Evolutionary conservation across 1,139 yeast species (phyloP), one percentile per base, ranked within the genome.

Genomic region (Neolecta irregularis): DNA sequence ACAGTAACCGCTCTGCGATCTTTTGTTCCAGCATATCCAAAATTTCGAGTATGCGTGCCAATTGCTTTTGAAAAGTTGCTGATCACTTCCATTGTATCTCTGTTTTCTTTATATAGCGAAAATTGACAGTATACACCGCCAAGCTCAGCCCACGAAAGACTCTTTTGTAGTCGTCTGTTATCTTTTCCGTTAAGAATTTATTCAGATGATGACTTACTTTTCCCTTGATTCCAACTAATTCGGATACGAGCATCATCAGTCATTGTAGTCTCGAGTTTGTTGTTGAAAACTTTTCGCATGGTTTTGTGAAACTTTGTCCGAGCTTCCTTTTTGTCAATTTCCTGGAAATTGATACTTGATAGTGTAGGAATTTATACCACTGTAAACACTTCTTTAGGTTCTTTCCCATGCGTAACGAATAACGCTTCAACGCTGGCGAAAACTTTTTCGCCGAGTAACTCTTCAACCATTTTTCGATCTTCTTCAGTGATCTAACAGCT

Each of bases 1-100:
- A 83, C 81, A 1, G 99, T 91, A 17, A 80, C 88, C 37, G 93
- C 99, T 51, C 99, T 71, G 49, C 96, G 71, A 55, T 88, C 99
- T 51, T 88, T 88, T 3, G 98, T 91, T 15, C 99, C 99, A 1
- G 96, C 93, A 55, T 74, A 83, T 37, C 78, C 65, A 26, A 88
- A 65, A 24, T 62, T 54, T 46, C 74, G 77, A 5, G 76, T 64
- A 12, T 85, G 88, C 12, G 78, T 58, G 43, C 85, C 67, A 46
- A 88, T 61, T 44, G 79, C 67, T 50, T 76, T 77, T 26, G 88
- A 62, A 32, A 88, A 61, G 24, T 77, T 59, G 20, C 73, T 67
- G 1, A 92, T 91, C 6, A 80, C 85, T 55, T 88, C 96, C 95
- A 88, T 83, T 1, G 99, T 85, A 50, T 88, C 99, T 53, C 88